Evolutionary conservation across 2,329 filamentous ascomycete genomes (phyloP), one percentile per base, ranked within the genome.

Genomic region (Trichoderma sp.): DNA sequence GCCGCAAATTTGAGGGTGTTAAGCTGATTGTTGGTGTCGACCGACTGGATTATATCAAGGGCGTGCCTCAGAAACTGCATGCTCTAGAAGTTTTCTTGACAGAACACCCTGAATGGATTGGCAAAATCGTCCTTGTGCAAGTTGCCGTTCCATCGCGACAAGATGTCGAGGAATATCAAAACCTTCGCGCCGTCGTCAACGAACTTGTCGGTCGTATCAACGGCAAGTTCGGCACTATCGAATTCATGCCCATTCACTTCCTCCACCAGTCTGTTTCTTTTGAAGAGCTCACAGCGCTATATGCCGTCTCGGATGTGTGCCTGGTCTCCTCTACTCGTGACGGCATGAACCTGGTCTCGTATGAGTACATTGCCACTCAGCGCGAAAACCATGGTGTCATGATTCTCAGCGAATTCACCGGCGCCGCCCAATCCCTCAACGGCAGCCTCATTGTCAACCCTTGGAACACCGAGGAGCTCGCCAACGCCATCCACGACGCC

Each of bases 161-260:
- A 77, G 96, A 98, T 76, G 96, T 98, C 68, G 96, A 98, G 76
- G 96, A 98, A 78, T 98, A 99, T 78, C 95, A 98, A 79, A 97
- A 98, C 77, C 85, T 99, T 43, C 90, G 95, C 32, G 94, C 94
- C 24, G 93, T 97, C 4, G 94, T 97, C 77, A 99, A 98, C 79
- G 96, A 99, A 82, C 87, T 98, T 13, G 95, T 98, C 16, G 96
- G 96, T 46, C 89, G 95, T 70, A 98, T 99, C 83, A 99, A 99
- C 77, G 96, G 96, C 76, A 94, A 92, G 78, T 98, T 97, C 76
- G 94, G 95, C 78, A 97, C 94, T 37, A 91, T 98, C 76, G 95
- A 98, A 80, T 98, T 97, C 83, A 97, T 97, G 91, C 96, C 96
- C 1, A 98, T 99, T 74, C 96, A 98, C 81, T 98, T 97, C 83